Base-by-base conservation (phyloP, 768 basidiomycete genomes). In the Cyathus striatus region DNA sequence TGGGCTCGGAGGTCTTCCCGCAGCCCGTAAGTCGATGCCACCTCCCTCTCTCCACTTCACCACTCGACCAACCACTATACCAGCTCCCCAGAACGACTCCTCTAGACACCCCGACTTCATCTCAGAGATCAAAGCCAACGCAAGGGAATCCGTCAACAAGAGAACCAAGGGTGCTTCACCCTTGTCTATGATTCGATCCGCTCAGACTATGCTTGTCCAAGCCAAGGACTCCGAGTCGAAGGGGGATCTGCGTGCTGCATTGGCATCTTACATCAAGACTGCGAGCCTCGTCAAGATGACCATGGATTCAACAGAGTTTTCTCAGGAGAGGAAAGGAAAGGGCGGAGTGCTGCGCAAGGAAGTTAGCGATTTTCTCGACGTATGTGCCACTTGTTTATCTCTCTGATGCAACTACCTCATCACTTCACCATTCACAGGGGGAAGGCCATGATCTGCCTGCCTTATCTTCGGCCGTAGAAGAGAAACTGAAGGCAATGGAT, bases 351-450 rank as follows among this genome's bases (percentile, higher is more conserved):
- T 87, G 37, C 72, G 73, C 60, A 79, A 75, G 60, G 84, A 86
- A 51, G 72, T 86, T 42, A 52, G 67, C 33, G 77, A 80, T 18
- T 86, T 88, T 46, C 69, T 80, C 52, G 70, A 77, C 68, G 87
- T 89, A 52, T 23, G 74, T 66, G 25, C 4, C n/a, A 25, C 1
- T 34, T 17, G 23, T 32, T 35, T 36, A 32, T 32, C n/a, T 26
- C 40, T 50, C 43, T 56, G 36, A 33, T 36, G 16, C 23, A 34
- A 41, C 27, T 6, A 47, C 37, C n/a, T n/a, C n/a, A n/a, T n/a
- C n/a, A n/a, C n/a, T n/a, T n/a, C n/a, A n/a, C n/a, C n/a, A n/a
- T 26, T 12, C 10, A 5, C 40, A 72, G 66, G 51, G 53, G 38
- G 69, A 70, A 42, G 63, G 65, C 25, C 50, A 51, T n/a, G 72